Evolutionary conservation across 306 rosid genomes (phyloP), one percentile per base, ranked within the genome.

Genomic region (Coriaria nepalensis): DNA sequence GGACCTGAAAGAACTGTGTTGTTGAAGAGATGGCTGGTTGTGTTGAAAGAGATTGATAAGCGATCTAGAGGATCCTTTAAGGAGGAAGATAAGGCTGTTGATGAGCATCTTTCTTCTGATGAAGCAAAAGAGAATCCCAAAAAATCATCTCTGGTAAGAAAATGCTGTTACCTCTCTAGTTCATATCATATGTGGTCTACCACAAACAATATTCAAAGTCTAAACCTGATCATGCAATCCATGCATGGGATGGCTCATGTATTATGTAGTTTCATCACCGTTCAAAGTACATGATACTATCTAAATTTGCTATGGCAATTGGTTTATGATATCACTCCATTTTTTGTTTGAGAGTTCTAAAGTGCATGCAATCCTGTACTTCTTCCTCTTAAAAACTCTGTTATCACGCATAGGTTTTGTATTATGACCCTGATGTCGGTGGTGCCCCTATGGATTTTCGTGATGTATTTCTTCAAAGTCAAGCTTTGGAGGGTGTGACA

Each of bases 381-480:
- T 20, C 29, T 20, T 20, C 29, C 29, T 20, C 29, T 20, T 20
- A 20, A 20, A 20, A 20, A 20, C 29, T 20, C 29, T 20, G 29
- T 52, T 47, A 11, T 41, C 34, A 11, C 55, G 55, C 12, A 8
- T 57, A 92, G 98, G 81, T 77, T 66, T 71, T 85, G 58, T 92
- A 92, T 63, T 73, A 75, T 5, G 98, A 92, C 50, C 45, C 87
- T 56, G 98, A 92, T 52, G 58, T 62, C 70, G 87, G 82, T 8
- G 98, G 96, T 12, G 83, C 73, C 54, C 98, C 96, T 12, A 57
- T 92, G 69, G 85, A 73, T 60, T 92, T 92, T 40, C 87, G 71
- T 12, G 93, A 85, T 35, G 86, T 92, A 59, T 92, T 92, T 66
- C 94, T 92, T 71, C 94, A 59, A 67, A 85, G 98, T 68, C 98